Evolutionary conservation across 139 green algal genomes (phyloP).

Genomic region (Chlorella sp.): DNA sequence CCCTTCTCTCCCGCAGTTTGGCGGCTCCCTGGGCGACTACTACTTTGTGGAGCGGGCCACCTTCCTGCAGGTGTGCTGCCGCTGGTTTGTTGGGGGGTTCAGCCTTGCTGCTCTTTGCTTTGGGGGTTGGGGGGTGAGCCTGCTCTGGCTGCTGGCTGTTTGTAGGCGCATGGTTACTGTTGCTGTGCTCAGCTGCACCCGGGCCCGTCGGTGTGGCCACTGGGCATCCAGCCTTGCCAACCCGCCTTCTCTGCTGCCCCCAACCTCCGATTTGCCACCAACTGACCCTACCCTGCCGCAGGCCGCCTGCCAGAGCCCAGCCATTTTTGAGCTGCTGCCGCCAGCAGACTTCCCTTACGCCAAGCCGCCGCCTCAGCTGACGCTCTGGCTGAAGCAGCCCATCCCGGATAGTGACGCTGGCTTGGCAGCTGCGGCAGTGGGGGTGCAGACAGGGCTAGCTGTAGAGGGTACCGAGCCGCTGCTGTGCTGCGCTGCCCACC

Average conservation of each 20-base stretch:
- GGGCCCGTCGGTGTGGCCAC: too few relatives aligned
- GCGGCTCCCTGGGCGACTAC: constrained; percentile 21
- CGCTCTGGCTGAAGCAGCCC: constrained; percentile 27
- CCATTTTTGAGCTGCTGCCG: constrained; percentile 50
- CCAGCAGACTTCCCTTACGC: constrained; percentile 26
- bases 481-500: background rate
- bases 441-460: background rate
- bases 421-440: background rate
- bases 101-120: too few relatives aligned
- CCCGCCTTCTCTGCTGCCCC: too few relatives aligned
- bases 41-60: constrained; percentile 44
- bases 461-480: background rate
- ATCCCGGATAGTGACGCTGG: background rate
- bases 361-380: background rate
- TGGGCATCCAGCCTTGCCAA: too few relatives aligned
- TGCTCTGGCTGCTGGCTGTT: too few relatives aligned
- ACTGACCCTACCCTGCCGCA: background rate
- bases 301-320: constrained; percentile 23
- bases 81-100: too few relatives aligned
- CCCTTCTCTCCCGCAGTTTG: constrained; percentile 47
- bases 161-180: too few relatives aligned
- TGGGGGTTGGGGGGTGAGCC: too few relatives aligned
- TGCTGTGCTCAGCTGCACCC: too few relatives aligned
- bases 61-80: constrained; percentile 28
- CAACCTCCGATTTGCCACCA: too few relatives aligned